phyloP scores from a whole-genome alignment of 371 early-diverging fungal species.

The Mucor indicus region DNA sequence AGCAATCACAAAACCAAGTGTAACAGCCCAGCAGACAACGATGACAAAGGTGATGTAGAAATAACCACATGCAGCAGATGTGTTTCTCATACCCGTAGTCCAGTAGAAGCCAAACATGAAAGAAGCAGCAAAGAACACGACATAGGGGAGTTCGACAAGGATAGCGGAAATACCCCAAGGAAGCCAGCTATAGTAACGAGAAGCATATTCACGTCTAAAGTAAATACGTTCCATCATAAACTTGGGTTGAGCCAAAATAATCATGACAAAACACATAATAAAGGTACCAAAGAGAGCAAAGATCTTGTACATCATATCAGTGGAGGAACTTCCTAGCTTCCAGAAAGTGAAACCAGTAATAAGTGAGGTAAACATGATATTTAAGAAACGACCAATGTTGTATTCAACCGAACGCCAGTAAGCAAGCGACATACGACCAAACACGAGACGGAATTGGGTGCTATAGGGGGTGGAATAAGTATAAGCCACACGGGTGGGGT shows the following conservation, averaged over 20 bases:
- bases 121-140: conserved; percentile 40
- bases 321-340: conserved; percentile 41
- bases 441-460: conserved; percentile 42
- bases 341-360: conserved; percentile 57
- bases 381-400: conserved; percentile 51
- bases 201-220: conserved; percentile 62
- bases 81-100: conserved; percentile 53
- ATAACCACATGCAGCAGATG: conserved; percentile 44
- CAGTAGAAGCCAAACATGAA: conserved; percentile 61
- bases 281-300: conserved; percentile 67
- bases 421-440: conserved; percentile 46
- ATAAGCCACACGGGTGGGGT: conserved; percentile 9
- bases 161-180: conserved; percentile 52
- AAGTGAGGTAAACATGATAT: conserved; percentile 40
- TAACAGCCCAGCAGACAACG: conserved; percentile 54
- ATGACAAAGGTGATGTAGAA: conserved; percentile 53
- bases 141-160: conserved; percentile 51
- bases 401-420: conserved; percentile 59
- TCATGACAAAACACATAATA: conserved; percentile 44
- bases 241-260: conserved; percentile 34
- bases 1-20: conserved; percentile 65
- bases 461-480: conserved; percentile 26
- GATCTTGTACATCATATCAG: conserved; percentile 61
- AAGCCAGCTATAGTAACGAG: conserved; percentile 63
- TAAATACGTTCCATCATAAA: conserved; percentile 60